Base-by-base conservation (phyloP, 192 early-diverging fungal species). In the Rhizophagus clarus region DNA sequence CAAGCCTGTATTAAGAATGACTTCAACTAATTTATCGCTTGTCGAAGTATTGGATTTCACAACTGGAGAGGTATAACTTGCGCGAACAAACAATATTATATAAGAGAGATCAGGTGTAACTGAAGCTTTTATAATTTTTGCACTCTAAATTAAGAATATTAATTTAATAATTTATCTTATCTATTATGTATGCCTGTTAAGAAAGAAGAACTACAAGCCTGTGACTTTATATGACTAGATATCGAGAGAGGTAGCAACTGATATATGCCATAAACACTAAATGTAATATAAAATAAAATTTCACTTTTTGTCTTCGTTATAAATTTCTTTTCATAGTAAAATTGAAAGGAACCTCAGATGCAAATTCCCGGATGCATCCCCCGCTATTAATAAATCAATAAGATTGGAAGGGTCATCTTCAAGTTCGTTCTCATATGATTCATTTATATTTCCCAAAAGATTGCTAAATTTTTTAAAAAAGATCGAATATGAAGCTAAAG, bases 251-350 rank as follows among this genome's bases (percentile, higher is more conserved):
- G 62, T 22, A 71, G 77, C 11, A 81, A 68, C 15, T 78, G 69
- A 70, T 77, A 81, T 45, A 81, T 77, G 45, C 80, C 80, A 37
- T 77, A 81, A 51, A 81, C 80, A n/a, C 74, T 81, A 42, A n/a
- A 17, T 49, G 72, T 12, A 28, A 45, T n/a, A 56, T n/a, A 32
- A 32, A 42, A 62, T 34, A 66, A 31, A 61, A 77, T 17, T 34
- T 37, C 62, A 40, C 8, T 62, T 62, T 62, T 62, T 24, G 7
- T 22, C 0, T 24, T 62, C 17, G 11, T 62, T 62, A 62, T 62
- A 62, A 24, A 10, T 61, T 64, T 66, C 2, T 31, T 66, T 61
- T 26, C 26, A 76, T 17, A 45, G 10, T 15, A 31, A 40, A 15
- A 66, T 8, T 28, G 20, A 28, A 69, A 45, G 14, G n/a, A 22